Percentiles rank a stretch among this genome's conserved stretches.
These are phyloP conservation scores for Chrysosporium keratinophilum DNA, from an alignment of 2,329 filamentous ascomycete genomes.

Conservation along the genomic window DNA sequence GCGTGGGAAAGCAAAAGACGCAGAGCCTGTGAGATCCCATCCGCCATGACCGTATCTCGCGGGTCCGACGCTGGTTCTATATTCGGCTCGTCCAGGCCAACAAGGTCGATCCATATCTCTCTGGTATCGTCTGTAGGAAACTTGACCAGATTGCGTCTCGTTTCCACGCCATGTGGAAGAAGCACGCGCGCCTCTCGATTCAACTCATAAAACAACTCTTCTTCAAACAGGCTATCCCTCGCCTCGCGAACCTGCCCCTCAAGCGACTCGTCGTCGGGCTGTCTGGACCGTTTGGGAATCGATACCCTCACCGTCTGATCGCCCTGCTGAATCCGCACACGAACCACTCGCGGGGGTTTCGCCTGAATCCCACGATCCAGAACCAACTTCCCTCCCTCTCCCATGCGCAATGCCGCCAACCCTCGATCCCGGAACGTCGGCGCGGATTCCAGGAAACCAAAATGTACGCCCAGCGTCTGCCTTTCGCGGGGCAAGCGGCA, in stretches of 20 bases:
- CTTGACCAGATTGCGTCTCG: slow-evolving; percentile 48
- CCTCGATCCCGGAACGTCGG: slow-evolving; percentile 56
- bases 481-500: slow-evolving; percentile 64
- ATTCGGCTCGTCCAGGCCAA: slow-evolving; percentile 38
- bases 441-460: slow-evolving; percentile 70
- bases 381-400: slow-evolving; percentile 61
- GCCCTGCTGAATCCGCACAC: slow-evolving; percentile 54
- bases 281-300: slow-evolving; percentile 17
- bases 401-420: slow-evolving; percentile 67
- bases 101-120: slow-evolving; percentile 58
- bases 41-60: slow-evolving; percentile 43
- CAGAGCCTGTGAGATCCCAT: slow-evolving; percentile 56
- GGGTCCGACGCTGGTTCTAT: slow-evolving; percentile 20
- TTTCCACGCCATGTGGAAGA: slow-evolving; percentile 58
- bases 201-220: slow-evolving; percentile 84
- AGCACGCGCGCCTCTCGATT: slow-evolving; percentile 68
- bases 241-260: slow-evolving; percentile 32
- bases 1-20: slow-evolving; percentile 68
- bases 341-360: slow-evolving; percentile 49
- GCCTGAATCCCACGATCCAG: slow-evolving; percentile 54
- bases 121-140: slow-evolving; percentile 45
- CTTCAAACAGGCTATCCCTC: slow-evolving; percentile 46
- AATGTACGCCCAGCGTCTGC: slow-evolving; percentile 71
- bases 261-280: slow-evolving; percentile 19
- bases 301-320: slow-evolving; percentile 50